Evolutionary conservation across 352 stramenopile species (phyloP).

Genomic region (Globisporangium camurandrum): DNA sequence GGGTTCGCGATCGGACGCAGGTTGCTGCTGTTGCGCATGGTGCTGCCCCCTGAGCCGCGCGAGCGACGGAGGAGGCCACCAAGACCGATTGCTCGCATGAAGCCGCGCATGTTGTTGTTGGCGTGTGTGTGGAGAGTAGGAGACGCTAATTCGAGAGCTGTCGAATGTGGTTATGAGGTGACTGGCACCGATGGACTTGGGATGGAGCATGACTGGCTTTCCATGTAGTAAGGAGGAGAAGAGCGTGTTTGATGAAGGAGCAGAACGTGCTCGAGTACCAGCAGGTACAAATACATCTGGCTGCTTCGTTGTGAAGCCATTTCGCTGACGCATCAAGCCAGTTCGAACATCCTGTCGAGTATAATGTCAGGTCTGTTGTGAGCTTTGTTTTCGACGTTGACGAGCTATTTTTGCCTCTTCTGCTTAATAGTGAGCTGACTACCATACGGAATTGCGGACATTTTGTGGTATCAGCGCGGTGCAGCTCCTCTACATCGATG

Average conservation of each 20-base stretch:
- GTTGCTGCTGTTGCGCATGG: conserved; percentile 6
- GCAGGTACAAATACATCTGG: no score
- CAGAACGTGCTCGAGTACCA: conserved; percentile 1
- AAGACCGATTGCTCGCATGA: conserved; percentile 60
- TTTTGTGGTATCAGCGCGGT: no score
- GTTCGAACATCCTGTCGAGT: no score
- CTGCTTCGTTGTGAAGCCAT: no score
- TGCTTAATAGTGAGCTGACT: no score
- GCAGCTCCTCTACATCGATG: no score
- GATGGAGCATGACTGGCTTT: background rate
- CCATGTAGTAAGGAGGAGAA: background rate
- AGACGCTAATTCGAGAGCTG: conserved; percentile 15
- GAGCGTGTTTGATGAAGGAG: background rate
- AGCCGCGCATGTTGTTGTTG: conserved; percentile 41
- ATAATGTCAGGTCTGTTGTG: no score
- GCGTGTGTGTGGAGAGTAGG: conserved; percentile 3
- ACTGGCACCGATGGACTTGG: background rate
- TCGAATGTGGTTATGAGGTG: conserved; percentile 27
- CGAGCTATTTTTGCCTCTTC: no score
- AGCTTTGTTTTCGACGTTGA: no score
- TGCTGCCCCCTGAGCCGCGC: conserved; percentile 4
- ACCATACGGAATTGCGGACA: no score
- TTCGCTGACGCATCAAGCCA: no score
- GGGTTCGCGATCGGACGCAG: conserved; percentile 29
- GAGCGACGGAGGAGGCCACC: conserved; percentile 39